Conservation (phyloP, 2,329 filamentous ascomycete genomes). For the Phaeoacremonium minimum region DNA sequence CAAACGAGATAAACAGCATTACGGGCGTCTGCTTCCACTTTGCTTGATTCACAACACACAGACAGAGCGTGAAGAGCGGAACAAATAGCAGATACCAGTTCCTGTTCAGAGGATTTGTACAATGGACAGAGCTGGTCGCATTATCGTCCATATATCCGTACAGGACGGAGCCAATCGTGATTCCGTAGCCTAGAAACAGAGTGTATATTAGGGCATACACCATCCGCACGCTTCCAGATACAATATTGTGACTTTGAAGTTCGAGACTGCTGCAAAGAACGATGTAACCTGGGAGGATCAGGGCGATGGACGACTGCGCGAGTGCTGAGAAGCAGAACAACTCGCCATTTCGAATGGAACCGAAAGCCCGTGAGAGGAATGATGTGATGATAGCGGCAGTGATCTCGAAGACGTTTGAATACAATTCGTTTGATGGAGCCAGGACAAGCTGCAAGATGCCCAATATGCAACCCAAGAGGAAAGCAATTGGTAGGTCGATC, state of each 20-base stretch:
- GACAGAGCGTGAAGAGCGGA: conserved; percentile 61
- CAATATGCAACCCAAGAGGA: conserved; percentile 69
- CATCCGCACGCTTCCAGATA: conserved; percentile 68
- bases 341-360: conserved; percentile 54
- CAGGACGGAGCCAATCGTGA: conserved; percentile 61
- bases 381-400: conserved; percentile 57
- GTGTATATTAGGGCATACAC: conserved; percentile 74
- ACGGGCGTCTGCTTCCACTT: conserved; percentile 74
- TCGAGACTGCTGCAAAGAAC: conserved; percentile 56
- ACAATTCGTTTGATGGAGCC: conserved; percentile 64
- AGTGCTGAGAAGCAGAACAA: conserved; percentile 70
- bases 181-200: conserved; percentile 67
- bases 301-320: conserved; percentile 67
- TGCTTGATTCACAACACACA: conserved; percentile 62
- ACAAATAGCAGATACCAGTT: conserved; percentile 56
- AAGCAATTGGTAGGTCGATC: conserved; percentile 74
- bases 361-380: conserved; percentile 65
- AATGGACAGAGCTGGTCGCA: conserved; percentile 43
- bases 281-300: conserved; percentile 71
- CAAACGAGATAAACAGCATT: conserved; percentile 70
- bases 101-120: conserved; percentile 38
- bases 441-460: conserved; percentile 71
- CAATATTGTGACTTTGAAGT: conserved; percentile 64
- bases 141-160: conserved; percentile 57
- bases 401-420: conserved; percentile 44